phyloP scores from a whole-genome alignment of 257 asterid genomes.

The Osmanthus fragrans region DNA sequence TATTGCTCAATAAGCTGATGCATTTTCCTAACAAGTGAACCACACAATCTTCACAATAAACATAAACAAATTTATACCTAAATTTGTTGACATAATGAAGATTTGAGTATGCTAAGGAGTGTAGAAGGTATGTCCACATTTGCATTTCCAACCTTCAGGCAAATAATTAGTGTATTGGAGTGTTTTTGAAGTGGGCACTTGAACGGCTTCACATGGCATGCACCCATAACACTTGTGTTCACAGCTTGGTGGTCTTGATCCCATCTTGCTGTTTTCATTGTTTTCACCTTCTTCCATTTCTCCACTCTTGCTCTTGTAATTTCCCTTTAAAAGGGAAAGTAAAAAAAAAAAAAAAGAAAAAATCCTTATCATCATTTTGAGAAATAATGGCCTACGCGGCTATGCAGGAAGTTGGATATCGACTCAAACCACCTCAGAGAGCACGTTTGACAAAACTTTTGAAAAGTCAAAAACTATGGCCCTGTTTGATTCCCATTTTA shows the following conservation, averaged over 20 bases:
- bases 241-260: constrained; percentile 85
- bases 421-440: too few species aligned
- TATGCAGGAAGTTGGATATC: too few species aligned
- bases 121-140: constrained; percentile 77
- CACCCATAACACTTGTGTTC: constrained; percentile 86
- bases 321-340: constrained; percentile 3
- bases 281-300: constrained; percentile 2
- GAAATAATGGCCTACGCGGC: too few species aligned
- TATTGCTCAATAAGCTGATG: too few species aligned
- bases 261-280: constrained; percentile 43
- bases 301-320: neutral
- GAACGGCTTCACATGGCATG: constrained; percentile 82
- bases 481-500: too few species aligned
- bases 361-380: too few species aligned
- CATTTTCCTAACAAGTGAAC: too few species aligned
- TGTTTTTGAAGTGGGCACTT: constrained; percentile 65
- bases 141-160: constrained; percentile 98
- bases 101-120: constrained; percentile 40
- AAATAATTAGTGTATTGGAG: constrained; percentile 79
- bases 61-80: too few species aligned
- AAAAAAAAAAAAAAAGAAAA: neutral
- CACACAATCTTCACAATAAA: neutral
- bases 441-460: too few species aligned
- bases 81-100: neutral
- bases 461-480: too few species aligned